Conservation (phyloP, 2,329 filamentous ascomycete species). For the Lecanoromycetidae sp. region DNA sequence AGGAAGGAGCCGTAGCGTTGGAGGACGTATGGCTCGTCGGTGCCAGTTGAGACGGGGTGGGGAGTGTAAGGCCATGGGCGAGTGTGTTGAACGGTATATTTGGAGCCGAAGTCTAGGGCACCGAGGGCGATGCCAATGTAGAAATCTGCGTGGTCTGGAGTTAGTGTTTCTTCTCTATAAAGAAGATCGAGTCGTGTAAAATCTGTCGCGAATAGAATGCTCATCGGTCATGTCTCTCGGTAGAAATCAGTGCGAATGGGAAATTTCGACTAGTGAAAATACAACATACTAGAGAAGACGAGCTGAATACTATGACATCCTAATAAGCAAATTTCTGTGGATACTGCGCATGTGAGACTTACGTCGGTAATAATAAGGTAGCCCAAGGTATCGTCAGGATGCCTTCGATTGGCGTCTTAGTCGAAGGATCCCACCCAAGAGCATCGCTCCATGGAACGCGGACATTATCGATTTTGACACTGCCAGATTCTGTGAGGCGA, state of each 20-base stretch:
- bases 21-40: slow-evolving; percentile 55
- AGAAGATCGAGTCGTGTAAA: too few species aligned
- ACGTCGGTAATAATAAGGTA: slow-evolving; percentile 48
- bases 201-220: too few species aligned
- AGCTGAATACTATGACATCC: slow-evolving; percentile 10
- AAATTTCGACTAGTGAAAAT: too few species aligned
- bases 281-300: too few species aligned
- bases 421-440: slow-evolving; percentile 44
- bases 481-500: slow-evolving; percentile 51
- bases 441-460: slow-evolving; percentile 48
- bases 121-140: slow-evolving; percentile 35
- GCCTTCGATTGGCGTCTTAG: slow-evolving; percentile 39
- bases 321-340: too few species aligned
- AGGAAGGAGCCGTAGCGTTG: slow-evolving; percentile 52
- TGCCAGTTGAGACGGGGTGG: slow-evolving; percentile 47
- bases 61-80: slow-evolving; percentile 53
- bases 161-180: too few species aligned
- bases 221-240: too few species aligned
- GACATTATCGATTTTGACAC: slow-evolving; percentile 48
- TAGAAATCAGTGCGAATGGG: too few species aligned
- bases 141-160: too few species aligned
- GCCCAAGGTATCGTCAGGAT: slow-evolving; percentile 44
- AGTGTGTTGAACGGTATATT: slow-evolving; percentile 46
- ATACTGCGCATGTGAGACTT: too few species aligned
- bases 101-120: slow-evolving; percentile 42